Percentiles rank a stretch among this genome's conserved stretches.
phyloP scores from a whole-genome alignment of 2,329 filamentous ascomycete species.

The Helotiales sp. region DNA sequence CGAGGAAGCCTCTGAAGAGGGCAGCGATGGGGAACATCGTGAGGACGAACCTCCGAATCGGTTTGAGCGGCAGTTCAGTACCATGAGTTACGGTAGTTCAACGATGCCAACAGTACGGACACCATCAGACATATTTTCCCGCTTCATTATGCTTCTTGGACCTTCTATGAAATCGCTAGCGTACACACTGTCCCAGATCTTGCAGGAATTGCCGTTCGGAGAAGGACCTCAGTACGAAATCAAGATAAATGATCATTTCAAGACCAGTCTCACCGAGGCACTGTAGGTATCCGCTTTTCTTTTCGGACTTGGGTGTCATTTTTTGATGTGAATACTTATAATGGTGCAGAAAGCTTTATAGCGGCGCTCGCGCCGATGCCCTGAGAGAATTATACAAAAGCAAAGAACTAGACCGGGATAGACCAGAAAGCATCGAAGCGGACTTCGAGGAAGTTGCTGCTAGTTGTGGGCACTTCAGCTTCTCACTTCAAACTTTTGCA shows the following conservation, averaged over 20 bases:
- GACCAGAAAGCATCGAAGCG: conserved; percentile 78
- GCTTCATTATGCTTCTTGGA: conserved; percentile 87
- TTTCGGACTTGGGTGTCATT: neutral
- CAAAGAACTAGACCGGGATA: conserved; percentile 71
- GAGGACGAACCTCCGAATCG: conserved; percentile 5
- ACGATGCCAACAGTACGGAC: conserved; percentile 54
- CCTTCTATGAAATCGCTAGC: conserved; percentile 97
- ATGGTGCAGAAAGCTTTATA: conserved; percentile 65
- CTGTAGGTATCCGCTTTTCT: conserved; percentile 48
- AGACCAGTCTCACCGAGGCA: conserved; percentile 79
- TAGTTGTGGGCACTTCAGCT: conserved; percentile 97
- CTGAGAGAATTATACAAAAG: conserved; percentile 80
- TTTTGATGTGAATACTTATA: neutral
- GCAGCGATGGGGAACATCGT: conserved; percentile 53
- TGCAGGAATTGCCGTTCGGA: conserved; percentile 85
- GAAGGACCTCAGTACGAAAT: conserved; percentile 70
- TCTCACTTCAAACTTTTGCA: conserved; percentile 86
- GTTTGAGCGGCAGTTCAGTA: conserved; percentile 30
- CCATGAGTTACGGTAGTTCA: conserved; percentile 33
- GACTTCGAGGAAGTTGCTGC: conserved; percentile 97
- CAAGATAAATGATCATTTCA: conserved; percentile 78
- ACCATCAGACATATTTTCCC: conserved; percentile 84
- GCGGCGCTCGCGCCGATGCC: conserved; percentile 74
- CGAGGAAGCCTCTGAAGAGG: conserved; percentile 64
- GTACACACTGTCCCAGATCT: conserved; percentile 85